These are phyloP conservation scores for Zygoascus biomembranicola DNA, from an alignment of 805 yeast species.

Conservation along the genomic window DNA sequence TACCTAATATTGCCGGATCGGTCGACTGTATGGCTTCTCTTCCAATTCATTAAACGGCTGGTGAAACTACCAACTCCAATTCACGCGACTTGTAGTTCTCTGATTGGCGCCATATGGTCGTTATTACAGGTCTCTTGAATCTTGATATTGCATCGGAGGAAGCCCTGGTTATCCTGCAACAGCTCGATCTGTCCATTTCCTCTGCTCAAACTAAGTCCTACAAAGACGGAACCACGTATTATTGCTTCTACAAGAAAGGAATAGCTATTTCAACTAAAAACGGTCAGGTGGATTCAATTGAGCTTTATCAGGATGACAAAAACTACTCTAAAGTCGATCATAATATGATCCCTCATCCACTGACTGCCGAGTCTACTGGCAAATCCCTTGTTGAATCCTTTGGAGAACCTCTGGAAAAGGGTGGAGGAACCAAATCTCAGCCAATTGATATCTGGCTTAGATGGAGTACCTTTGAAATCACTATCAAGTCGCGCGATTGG, in stretches of 20 bases:
- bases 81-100: no score
- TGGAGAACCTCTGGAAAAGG: conserved; percentile 37
- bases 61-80: background rate
- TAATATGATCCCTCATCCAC: conserved; percentile 16
- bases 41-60: background rate
- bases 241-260: conserved; percentile 17
- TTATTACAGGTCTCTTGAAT: background rate
- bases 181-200: background rate
- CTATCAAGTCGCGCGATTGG: conserved; percentile 31
- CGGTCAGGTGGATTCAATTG: conserved; percentile 28
- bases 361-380: conserved; percentile 22
- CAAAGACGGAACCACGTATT: conserved; percentile 11
- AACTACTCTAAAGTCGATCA: conserved; percentile 13
- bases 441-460: conserved; percentile 35
- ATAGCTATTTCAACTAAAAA: conserved; percentile 13
- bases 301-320: conserved; percentile 26
- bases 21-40: no score
- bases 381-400: conserved; percentile 25
- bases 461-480: conserved; percentile 32
- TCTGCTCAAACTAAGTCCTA: conserved; percentile 7
- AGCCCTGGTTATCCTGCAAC: background rate
- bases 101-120: no score
- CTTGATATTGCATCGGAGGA: background rate
- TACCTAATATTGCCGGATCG: no score
- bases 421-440: conserved; percentile 29